These are phyloP conservation scores for Penicillium coffeae DNA, from an alignment of 495 filamentous ascomycete species.

Conservation along the genomic window DNA sequence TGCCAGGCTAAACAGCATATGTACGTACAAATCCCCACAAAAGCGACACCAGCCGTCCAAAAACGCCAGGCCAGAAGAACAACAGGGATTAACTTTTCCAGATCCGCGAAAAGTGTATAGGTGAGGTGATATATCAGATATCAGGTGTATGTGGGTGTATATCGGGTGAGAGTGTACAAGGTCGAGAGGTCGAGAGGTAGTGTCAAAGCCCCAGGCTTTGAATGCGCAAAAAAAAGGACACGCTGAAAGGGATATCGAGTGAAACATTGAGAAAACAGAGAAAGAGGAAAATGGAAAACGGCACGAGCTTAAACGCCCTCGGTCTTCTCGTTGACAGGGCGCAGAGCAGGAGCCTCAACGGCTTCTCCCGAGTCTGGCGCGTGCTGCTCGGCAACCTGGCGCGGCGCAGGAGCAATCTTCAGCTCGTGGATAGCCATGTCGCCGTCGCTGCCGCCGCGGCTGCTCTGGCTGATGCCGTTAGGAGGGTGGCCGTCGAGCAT, in stretches of 20 bases:
- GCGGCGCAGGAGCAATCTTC: constrained; percentile 33
- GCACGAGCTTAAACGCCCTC: constrained; percentile 5
- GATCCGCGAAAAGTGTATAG: no score
- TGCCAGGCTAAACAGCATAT: no score
- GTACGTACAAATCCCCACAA: no score
- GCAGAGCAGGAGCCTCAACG: constrained; percentile 6
- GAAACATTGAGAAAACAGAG: constrained; percentile 9
- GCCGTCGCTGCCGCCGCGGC: constrained; percentile 32
- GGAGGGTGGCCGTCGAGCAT: constrained; percentile 57
- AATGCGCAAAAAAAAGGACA: constrained; percentile 12
- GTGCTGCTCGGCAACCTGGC: constrained; percentile 32
- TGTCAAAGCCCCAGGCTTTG: constrained; percentile 25
- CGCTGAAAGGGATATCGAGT: constrained; percentile 31
- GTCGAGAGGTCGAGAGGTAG: not conserved
- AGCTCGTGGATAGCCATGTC: constrained; percentile 36
- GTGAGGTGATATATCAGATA: no score
- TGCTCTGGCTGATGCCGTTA: constrained; percentile 44
- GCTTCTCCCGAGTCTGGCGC: constrained; percentile 21
- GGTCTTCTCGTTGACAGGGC: constrained; percentile 26
- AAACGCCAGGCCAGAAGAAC: constrained; percentile 1
- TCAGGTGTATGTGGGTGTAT: no score
- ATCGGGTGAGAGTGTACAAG: not conserved
- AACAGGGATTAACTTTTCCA: no score
- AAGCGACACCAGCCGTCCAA: not conserved
- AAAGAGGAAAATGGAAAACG: not conserved